These are phyloP conservation scores for Goffeauzyma gilvescens DNA, from an alignment of 768 basidiomycete genomes.

Conservation along the genomic window DNA sequence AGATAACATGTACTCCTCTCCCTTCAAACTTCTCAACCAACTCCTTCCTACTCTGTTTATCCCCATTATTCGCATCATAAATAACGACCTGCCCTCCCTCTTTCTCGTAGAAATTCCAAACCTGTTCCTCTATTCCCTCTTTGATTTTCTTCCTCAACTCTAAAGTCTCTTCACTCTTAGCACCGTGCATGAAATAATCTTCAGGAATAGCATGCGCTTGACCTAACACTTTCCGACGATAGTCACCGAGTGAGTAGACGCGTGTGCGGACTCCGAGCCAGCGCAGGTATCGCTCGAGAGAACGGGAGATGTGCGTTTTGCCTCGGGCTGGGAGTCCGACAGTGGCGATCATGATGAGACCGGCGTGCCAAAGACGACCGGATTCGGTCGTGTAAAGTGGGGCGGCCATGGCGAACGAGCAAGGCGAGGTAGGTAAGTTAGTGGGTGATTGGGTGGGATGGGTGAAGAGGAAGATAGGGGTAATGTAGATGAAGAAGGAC, in stretches of 20 bases:
- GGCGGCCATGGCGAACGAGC: slow-evolving; percentile 50
- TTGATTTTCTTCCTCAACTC: slow-evolving; percentile 54
- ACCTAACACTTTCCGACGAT: slow-evolving; percentile 72
- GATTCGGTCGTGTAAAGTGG: slow-evolving; percentile 76
- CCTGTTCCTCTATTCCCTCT: slow-evolving; percentile 67
- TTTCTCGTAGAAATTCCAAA: slow-evolving; percentile 67
- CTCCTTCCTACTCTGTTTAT: slow-evolving; percentile 44
- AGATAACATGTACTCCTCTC: slow-evolving; percentile 73
- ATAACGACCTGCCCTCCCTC: slow-evolving; percentile 82
- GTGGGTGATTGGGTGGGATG: too few relatives aligned
- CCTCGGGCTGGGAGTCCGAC: slow-evolving; percentile 44
- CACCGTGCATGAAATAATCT: slow-evolving; percentile 78
- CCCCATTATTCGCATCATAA: slow-evolving; percentile 94
- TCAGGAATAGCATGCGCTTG: slow-evolving; percentile 68
- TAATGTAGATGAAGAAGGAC: too few relatives aligned
- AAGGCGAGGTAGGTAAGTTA: neutral
- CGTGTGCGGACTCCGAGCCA: slow-evolving; percentile 96
- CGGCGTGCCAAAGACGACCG: slow-evolving; percentile 42
- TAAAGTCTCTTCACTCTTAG: slow-evolving; percentile 51
- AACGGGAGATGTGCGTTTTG: slow-evolving; percentile 89
- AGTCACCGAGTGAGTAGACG: slow-evolving; percentile 88
- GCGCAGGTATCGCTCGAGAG: slow-evolving; percentile 86
- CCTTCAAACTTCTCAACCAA: slow-evolving; percentile 71
- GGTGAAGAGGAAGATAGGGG: too few relatives aligned
- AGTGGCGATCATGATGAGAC: slow-evolving; percentile 74